Percentiles rank a stretch among this genome's conserved stretches.
phyloP scores from a whole-genome alignment of 306 rosid genomes.

The Benincasa hispida region DNA sequence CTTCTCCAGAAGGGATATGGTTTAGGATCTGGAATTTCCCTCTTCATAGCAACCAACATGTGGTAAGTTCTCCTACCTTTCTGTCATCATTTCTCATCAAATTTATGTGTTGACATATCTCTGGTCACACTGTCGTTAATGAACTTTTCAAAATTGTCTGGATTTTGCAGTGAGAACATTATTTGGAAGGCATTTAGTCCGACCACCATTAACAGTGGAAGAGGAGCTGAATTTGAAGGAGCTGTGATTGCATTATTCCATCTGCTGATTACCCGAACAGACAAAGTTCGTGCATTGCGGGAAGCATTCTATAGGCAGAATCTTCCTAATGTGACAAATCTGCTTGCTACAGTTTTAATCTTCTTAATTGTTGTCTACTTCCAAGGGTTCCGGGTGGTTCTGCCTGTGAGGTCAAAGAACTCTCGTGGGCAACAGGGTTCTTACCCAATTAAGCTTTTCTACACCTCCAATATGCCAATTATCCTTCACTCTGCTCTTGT shows the following conservation, averaged over 20 bases:
- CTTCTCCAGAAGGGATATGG: slow-evolving; percentile 99
- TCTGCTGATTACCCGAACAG: slow-evolving; percentile 31
- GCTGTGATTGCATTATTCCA: slow-evolving; percentile 49
- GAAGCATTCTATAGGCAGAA: slow-evolving; percentile 52
- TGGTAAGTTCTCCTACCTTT: slow-evolving; percentile 33
- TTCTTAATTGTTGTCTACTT: slow-evolving; percentile 43
- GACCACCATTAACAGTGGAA: slow-evolving; percentile 42
- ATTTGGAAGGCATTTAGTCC: slow-evolving; percentile 54
- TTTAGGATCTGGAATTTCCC: slow-evolving; percentile 95
- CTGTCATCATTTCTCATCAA: neutral
- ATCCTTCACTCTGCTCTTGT: slow-evolving; percentile 53
- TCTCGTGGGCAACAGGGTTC: slow-evolving; percentile 45
- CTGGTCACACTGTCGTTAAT: neutral
- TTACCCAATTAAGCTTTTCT: slow-evolving; percentile 43
- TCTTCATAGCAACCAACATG: slow-evolving; percentile 90
- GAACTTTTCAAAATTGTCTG: neutral
- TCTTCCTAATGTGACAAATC: slow-evolving; percentile 44
- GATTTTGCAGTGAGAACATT: slow-evolving; percentile 32
- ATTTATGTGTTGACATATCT: neutral
- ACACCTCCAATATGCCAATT: slow-evolving; percentile 55
- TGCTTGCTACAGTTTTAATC: slow-evolving; percentile 43
- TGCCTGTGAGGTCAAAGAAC: slow-evolving; percentile 49
- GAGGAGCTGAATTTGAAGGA: slow-evolving; percentile 54
- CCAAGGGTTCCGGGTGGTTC: slow-evolving; percentile 45
- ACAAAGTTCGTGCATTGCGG: slow-evolving; percentile 44